A percentile compares a stretch with the other conserved stretches of the same genome.
phyloP scores from a whole-genome alignment of 1,284 basidiomycete genomes.

The Pseudozyma thailandica region DNA sequence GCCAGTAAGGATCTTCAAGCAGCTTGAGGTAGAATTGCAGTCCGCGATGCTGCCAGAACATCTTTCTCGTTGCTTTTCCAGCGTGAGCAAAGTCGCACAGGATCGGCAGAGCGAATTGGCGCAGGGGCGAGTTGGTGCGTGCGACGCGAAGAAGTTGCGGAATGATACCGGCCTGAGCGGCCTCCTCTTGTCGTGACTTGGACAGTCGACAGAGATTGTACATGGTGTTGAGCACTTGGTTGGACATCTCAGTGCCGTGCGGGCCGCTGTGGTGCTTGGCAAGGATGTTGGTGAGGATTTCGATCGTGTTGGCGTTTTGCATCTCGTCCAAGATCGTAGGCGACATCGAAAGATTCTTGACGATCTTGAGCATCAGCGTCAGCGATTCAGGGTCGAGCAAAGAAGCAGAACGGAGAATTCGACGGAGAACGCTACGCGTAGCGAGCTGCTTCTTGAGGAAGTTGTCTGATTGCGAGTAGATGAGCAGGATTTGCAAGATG shows the following conservation, averaged over 20 bases:
- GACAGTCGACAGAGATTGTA: conserved; percentile 63
- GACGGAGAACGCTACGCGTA: conserved; percentile 85
- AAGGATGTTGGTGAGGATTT: conserved; percentile 84
- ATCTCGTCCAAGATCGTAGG: conserved; percentile 87
- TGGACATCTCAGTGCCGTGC: conserved; percentile 76
- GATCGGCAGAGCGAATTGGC: conserved; percentile 95
- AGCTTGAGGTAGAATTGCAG: conserved; percentile 80
- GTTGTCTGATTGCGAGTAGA: conserved; percentile 93
- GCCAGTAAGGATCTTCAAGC: conserved; percentile 92
- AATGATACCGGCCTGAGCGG: conserved; percentile 91
- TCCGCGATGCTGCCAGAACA: conserved; percentile 67
- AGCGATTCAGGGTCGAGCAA: conserved; percentile 79
- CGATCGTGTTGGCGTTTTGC: conserved; percentile 94
- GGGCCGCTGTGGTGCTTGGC: conserved; percentile 82
- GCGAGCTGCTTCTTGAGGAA: conserved; percentile 91
- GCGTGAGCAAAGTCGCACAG: conserved; percentile 75
- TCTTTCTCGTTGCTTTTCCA: conserved; percentile 59
- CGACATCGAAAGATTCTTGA: conserved; percentile 91
- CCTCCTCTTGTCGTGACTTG: conserved; percentile 81
- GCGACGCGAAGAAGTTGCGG: conserved; percentile 89
- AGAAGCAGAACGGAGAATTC: conserved; percentile 72
- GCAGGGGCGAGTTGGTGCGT: conserved; percentile 85
- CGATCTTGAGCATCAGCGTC: conserved; percentile 88
- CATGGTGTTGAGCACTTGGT: conserved; percentile 64
- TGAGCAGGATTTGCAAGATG: conserved; percentile 87